Evolutionary conservation across 2,329 filamentous ascomycete genomes (phyloP).

Genomic region (Fusarium sp.): DNA sequence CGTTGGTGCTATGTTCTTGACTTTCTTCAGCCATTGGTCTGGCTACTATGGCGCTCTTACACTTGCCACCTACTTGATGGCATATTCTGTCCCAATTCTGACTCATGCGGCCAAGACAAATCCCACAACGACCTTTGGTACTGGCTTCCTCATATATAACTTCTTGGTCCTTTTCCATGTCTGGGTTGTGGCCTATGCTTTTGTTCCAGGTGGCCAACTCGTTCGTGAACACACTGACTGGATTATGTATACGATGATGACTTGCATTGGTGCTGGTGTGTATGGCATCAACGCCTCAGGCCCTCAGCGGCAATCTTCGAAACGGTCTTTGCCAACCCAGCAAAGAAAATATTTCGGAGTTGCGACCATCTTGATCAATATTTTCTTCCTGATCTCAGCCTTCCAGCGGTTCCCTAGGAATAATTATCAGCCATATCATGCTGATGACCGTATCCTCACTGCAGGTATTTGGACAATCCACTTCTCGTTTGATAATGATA

Average conservation of each 20-base stretch:
- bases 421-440: constrained; percentile 91
- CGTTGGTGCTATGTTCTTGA: constrained; percentile 82
- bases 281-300: constrained; percentile 74
- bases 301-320: constrained; percentile 53
- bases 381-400: constrained; percentile 82
- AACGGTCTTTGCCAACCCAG: constrained; percentile 51
- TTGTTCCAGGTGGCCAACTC: constrained; percentile 92
- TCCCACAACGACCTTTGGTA: constrained; percentile 84
- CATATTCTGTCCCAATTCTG: constrained; percentile 80
- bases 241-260: constrained; percentile 90
- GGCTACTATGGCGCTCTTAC: constrained; percentile 88
- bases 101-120: constrained; percentile 80
- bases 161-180: constrained; percentile 96
- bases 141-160: constrained; percentile 93
- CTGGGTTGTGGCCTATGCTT: constrained; percentile 98
- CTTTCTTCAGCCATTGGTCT: constrained; percentile 82
- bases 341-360: constrained; percentile 66
- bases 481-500: constrained; percentile 97
- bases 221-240: constrained; percentile 96
- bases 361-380: constrained; percentile 79
- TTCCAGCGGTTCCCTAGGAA: constrained; percentile 94
- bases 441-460: constrained; percentile 87
- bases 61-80: constrained; percentile 84
- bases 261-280: constrained; percentile 85
- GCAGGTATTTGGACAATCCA: constrained; percentile 99